Evolutionary conservation across 352 stramenopile species (phyloP).

Genomic region (Globisporangium paroecandrum): DNA sequence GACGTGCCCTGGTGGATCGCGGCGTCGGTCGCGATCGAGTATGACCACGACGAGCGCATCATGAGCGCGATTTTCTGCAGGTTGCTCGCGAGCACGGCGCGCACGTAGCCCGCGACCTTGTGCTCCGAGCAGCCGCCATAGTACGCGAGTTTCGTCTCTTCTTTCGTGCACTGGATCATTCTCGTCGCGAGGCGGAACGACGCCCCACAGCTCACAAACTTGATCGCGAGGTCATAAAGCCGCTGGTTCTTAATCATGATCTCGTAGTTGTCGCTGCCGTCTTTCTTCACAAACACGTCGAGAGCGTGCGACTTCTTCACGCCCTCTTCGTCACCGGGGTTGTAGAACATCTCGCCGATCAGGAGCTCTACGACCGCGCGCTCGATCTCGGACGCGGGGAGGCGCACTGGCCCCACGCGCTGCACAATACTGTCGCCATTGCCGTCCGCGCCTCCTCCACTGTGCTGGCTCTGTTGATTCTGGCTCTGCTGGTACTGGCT

Average conservation of each 20-base stretch:
- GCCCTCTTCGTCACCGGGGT: slow-evolving; percentile 36
- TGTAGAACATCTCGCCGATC: slow-evolving; percentile 50
- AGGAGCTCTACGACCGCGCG: slow-evolving; percentile 50
- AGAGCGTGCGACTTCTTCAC: slow-evolving; percentile 38
- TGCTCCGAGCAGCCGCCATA: slow-evolving; percentile 50
- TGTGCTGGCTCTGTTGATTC: not conserved
- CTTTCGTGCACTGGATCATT: slow-evolving; percentile 53
- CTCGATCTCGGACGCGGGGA: slow-evolving; percentile 58
- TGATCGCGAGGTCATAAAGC: slow-evolving; percentile 58
- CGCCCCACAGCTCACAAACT: slow-evolving; percentile 54
- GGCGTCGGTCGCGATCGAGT: slow-evolving; percentile 44
- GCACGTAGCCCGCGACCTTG: slow-evolving; percentile 46
- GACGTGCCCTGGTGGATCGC: slow-evolving; percentile 46
- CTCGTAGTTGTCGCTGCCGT: slow-evolving; percentile 39
- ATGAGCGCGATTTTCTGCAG: slow-evolving; percentile 60
- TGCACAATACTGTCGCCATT: slow-evolving; percentile 10
- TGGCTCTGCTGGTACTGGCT: slow-evolving; percentile 4
- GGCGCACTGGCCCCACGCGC: slow-evolving; percentile 34
- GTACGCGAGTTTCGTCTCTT: slow-evolving; percentile 52
- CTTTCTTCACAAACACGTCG: slow-evolving; percentile 48
- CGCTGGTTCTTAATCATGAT: slow-evolving; percentile 65
- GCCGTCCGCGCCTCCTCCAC: not conserved
- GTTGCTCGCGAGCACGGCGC: slow-evolving; percentile 54
- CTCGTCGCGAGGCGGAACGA: slow-evolving; percentile 53
- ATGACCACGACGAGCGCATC: slow-evolving; percentile 61